Conservation (phyloP, 495 filamentous ascomycete genomes). For the Lepidopterella palustris region DNA sequence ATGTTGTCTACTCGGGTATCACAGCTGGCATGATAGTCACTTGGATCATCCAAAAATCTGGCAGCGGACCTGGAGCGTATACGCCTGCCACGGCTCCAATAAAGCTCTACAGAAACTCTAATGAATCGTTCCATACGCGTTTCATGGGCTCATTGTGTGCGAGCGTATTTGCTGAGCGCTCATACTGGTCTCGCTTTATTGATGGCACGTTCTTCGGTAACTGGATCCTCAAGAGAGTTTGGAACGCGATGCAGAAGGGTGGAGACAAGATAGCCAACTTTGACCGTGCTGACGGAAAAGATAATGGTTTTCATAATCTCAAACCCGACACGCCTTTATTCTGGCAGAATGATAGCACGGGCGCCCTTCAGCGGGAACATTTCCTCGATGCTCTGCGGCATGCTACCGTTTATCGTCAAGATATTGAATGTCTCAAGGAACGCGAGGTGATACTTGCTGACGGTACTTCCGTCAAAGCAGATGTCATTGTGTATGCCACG, state of each 20-base stretch:
- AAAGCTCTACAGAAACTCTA: conserved; percentile 33
- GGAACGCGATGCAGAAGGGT: conserved; percentile 6
- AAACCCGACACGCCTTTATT: conserved; percentile 35
- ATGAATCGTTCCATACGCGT: conserved; percentile 15
- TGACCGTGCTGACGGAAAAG: conserved; percentile 17
- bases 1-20: conserved; percentile 39
- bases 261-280: conserved; percentile 9
- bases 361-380: conserved; percentile 35
- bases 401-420: conserved; percentile 36
- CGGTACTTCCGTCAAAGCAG: conserved; percentile 29
- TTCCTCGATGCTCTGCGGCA: conserved; percentile 40
- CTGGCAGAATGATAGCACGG: conserved; percentile 38
- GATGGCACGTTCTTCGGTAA: conserved; percentile 30
- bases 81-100: conserved; percentile 24
- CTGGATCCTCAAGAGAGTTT: conserved; percentile 27
- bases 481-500: conserved; percentile 40
- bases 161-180: conserved; percentile 23
- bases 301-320: conserved; percentile 34
- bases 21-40: conserved; percentile 37
- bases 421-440: conserved; percentile 26
- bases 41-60: conserved; percentile 41
- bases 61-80: conserved; percentile 34
- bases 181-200: conserved; percentile 34
- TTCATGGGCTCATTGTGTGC: conserved; percentile 10
- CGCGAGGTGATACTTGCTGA: conserved; percentile 25